A percentile compares a stretch with the other conserved stretches of the same genome.
Evolutionary conservation across 495 filamentous ascomycete species (phyloP).

Genomic region (Xylaria castorea): DNA sequence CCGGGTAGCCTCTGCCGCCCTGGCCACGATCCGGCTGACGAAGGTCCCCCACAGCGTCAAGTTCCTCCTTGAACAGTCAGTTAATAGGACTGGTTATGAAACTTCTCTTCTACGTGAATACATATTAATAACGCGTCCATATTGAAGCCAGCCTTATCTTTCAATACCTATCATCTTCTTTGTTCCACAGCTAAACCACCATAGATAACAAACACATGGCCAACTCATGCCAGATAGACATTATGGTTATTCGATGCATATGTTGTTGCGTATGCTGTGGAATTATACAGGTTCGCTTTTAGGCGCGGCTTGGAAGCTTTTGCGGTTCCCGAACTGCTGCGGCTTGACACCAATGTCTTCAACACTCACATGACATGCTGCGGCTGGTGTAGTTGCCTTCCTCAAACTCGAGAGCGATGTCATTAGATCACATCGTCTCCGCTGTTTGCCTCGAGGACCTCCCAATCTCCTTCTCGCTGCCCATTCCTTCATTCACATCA

Average conservation of each 20-base stretch:
- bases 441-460: not conserved
- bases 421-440: not conserved
- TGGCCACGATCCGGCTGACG: not conserved
- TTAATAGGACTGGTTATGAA: not conserved
- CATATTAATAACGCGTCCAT: not conserved
- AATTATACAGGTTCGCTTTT: not conserved
- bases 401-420: not conserved
- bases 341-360: not conserved
- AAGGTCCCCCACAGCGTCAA: not conserved
- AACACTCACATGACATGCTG: not conserved
- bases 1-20: constrained; percentile 1
- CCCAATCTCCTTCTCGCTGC: not conserved
- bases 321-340: not conserved
- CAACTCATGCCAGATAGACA: not conserved
- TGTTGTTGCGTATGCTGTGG: not conserved
- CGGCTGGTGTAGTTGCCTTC: not conserved
- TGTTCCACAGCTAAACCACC: not conserved
- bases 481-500: not conserved
- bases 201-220: not conserved
- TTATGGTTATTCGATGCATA: not conserved
- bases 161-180: not conserved
- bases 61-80: not conserved
- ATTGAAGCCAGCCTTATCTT: not conserved
- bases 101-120: not conserved
- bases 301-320: not conserved